Evolutionary conservation across 208 protist genomes (phyloP).

Genomic region (Leishmania amazonensis): DNA sequence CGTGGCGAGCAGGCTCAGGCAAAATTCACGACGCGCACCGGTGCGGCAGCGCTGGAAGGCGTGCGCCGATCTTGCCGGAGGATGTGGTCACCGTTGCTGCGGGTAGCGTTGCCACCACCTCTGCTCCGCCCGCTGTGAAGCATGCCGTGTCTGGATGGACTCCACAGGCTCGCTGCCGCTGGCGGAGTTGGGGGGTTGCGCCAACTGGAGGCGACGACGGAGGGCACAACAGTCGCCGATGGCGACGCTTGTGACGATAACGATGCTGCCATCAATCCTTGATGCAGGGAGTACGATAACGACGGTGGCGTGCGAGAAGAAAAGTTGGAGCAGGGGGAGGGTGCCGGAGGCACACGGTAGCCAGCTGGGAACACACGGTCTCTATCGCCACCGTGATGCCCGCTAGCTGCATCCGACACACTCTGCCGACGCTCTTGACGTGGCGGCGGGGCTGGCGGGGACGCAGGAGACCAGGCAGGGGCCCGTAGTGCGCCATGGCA

Average conservation of each 20-base stretch:
- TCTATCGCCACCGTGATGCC: background rate
- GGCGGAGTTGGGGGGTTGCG: too few relatives aligned
- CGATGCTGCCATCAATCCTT: background rate
- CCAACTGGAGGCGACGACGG: too few relatives aligned
- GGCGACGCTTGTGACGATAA: background rate
- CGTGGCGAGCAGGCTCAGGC: background rate
- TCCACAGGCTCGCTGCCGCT: background rate
- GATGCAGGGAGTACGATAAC: background rate
- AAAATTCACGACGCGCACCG: background rate
- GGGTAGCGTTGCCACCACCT: background rate
- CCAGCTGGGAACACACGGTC: background rate
- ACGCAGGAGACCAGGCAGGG: background rate
- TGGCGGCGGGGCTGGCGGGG: background rate
- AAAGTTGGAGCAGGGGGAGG: constrained; percentile 7
- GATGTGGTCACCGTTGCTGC: background rate
- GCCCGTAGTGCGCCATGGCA: background rate
- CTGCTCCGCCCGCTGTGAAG: background rate
- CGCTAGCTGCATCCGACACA: background rate
- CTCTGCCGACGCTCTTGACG: background rate
- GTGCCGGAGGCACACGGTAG: constrained; percentile 3
- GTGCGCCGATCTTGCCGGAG: background rate
- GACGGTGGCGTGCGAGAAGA: background rate
- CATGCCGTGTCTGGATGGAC: background rate
- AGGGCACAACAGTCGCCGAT: background rate
- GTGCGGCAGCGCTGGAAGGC: background rate